A percentile compares a stretch with the other conserved stretches of the same genome.
Evolutionary conservation across 768 basidiomycete species (phyloP).

Genomic region (Phaeotremella skinneri): DNA sequence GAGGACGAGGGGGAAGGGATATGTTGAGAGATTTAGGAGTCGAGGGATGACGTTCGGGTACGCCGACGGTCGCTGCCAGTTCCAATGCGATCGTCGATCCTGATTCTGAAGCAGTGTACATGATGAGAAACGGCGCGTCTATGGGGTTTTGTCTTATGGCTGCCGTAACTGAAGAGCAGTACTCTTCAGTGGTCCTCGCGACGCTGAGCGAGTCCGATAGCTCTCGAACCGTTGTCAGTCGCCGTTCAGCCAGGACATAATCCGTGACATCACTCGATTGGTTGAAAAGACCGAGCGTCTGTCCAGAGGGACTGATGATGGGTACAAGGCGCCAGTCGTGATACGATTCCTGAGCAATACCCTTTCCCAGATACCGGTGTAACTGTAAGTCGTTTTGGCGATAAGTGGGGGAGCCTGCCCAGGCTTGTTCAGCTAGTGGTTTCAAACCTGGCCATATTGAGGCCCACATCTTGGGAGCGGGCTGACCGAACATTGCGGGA

Average conservation of each 20-base stretch:
- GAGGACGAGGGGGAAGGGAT: slow-evolving; percentile 9
- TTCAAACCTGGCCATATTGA: slow-evolving; percentile 29
- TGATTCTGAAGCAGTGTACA: slow-evolving; percentile 24
- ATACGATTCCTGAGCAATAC: slow-evolving; percentile 29
- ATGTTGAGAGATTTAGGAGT: slow-evolving; percentile 12
- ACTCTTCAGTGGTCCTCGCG: slow-evolving; percentile 30
- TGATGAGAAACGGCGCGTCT: slow-evolving; percentile 41
- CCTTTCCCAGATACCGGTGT: slow-evolving; percentile 22
- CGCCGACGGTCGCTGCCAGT: slow-evolving; percentile 28
- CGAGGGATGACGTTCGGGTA: slow-evolving; percentile 34
- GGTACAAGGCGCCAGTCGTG: slow-evolving; percentile 41
- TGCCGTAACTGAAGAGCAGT: slow-evolving; percentile 24
- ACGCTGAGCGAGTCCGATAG: slow-evolving; percentile 35
- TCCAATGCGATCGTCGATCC: slow-evolving; percentile 10
- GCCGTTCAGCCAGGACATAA: slow-evolving; percentile 30
- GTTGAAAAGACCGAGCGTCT: slow-evolving; percentile 38
- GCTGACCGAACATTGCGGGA: slow-evolving; percentile 29
- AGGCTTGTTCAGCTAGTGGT: slow-evolving; percentile 14
- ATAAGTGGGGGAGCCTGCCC: slow-evolving; percentile 22
- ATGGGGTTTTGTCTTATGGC: slow-evolving; percentile 33
- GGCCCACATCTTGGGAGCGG: slow-evolving; percentile 32
- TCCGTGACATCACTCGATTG: slow-evolving; percentile 35
- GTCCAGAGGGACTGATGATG: slow-evolving; percentile 26
- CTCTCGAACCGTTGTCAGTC: slow-evolving; percentile 29
- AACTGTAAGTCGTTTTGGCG: slow-evolving; percentile 32